Evolutionary conservation across 2,329 filamentous ascomycete species (phyloP).

Genomic region (Aspergillus bombycis): DNA sequence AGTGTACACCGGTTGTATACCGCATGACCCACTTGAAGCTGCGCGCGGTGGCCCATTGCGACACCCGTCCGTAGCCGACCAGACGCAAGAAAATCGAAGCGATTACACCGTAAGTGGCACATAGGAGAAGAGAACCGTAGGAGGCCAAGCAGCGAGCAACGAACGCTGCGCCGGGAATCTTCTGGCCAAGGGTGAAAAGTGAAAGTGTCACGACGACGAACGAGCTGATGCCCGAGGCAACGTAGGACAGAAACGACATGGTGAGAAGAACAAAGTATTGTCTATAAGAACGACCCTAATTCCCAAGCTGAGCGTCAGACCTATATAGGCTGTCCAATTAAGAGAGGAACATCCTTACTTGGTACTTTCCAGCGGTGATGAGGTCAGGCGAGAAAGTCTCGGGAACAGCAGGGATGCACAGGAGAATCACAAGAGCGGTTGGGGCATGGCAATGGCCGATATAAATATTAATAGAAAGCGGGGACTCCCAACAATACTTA

Average conservation of each 20-base stretch:
- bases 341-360: constrained; percentile 4
- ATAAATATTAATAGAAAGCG: background rate
- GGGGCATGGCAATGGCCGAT: constrained; percentile 18
- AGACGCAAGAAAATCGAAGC: constrained; percentile 72
- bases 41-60: constrained; percentile 83
- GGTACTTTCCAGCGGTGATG: constrained; percentile 12
- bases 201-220: constrained; percentile 64
- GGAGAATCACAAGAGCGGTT: constrained; percentile 10
- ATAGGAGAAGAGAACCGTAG: constrained; percentile 48
- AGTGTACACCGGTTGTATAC: constrained; percentile 74
- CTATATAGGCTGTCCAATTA: background rate
- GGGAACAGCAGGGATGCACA: constrained; percentile 7
- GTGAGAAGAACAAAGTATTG: constrained; percentile 20
- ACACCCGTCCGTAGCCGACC: constrained; percentile 71
- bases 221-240: constrained; percentile 62
- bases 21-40: constrained; percentile 80
- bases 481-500: background rate
- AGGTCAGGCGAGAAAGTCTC: constrained; percentile 20
- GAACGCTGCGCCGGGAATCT: constrained; percentile 49
- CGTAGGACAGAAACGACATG: constrained; percentile 66
- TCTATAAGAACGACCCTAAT: background rate
- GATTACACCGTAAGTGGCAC: constrained; percentile 73
- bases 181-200: constrained; percentile 47
- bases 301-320: background rate
- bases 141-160: constrained; percentile 50